A percentile compares a stretch with the other conserved stretches of the same genome.
Conservation (phyloP, 1,284 basidiomycete species). For the Malassezia globosa region DNA sequence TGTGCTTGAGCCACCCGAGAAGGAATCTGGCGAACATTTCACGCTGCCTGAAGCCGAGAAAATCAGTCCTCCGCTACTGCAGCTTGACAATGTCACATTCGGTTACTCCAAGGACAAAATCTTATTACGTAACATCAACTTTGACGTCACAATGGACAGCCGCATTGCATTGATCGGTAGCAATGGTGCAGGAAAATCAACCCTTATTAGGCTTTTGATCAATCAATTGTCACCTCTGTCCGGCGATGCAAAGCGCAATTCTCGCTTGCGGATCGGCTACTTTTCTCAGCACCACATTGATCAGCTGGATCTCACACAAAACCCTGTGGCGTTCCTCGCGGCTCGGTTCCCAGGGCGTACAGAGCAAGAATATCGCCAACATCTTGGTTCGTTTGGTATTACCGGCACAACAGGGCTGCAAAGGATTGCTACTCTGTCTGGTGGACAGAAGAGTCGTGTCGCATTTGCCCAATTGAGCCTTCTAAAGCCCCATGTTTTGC, state of each 20-base stretch:
- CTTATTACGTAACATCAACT: constrained; percentile 69
- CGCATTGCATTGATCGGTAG: constrained; percentile 40
- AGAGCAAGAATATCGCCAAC: constrained; percentile 88
- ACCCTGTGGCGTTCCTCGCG: constrained; percentile 82
- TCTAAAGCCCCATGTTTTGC: constrained; percentile 84
- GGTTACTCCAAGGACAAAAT: constrained; percentile 73
- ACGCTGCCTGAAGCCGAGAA: constrained; percentile 52
- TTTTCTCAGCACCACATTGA: constrained; percentile 84
- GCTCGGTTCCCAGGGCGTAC: constrained; percentile 83
- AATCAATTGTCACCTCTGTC: constrained; percentile 70
- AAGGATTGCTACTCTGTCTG: constrained; percentile 54
- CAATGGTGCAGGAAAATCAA: constrained; percentile 55
- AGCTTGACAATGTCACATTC: constrained; percentile 81
- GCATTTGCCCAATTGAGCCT: constrained; percentile 86
- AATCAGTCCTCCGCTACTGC: constrained; percentile 88
- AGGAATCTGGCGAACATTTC: constrained; percentile 63
- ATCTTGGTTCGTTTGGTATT: constrained; percentile 96
- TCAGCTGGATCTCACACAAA: constrained; percentile 69
- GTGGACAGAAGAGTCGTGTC: constrained; percentile 93
- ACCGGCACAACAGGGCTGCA: constrained; percentile 93
- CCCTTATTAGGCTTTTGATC: constrained; percentile 87
- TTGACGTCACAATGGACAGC: constrained; percentile 55
- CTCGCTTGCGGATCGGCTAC: constrained; percentile 58
- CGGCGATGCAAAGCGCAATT: constrained; percentile 80
- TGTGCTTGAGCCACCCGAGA: constrained; percentile 79